Evolutionary conservation across 805 yeast species (phyloP).

Genomic region (Vanderwaltozyma polyspora): DNA sequence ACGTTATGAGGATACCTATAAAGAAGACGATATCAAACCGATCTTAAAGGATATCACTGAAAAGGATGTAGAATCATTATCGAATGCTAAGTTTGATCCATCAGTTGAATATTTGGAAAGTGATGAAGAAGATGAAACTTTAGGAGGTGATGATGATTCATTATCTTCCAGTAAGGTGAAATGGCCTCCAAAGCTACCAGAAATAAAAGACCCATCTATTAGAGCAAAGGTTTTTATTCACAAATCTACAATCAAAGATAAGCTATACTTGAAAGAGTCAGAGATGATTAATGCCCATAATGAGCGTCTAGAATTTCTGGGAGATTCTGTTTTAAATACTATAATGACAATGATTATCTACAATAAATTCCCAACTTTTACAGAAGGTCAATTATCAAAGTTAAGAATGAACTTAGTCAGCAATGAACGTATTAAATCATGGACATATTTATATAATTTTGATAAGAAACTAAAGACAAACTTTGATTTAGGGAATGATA

Average conservation of each 20-base stretch:
- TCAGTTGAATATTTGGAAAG: too few species aligned
- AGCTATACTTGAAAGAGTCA: conserved; percentile 40
- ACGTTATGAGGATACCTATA: conserved; percentile 27
- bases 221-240: conserved; percentile 70
- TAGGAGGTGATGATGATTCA: conserved; percentile 14
- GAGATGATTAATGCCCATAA: conserved; percentile 59
- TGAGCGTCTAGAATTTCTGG: conserved; percentile 82
- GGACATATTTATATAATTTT: conserved; percentile 60
- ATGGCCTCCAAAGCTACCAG: conserved; percentile 65
- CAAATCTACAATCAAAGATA: conserved; percentile 55
- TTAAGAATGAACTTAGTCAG: conserved; percentile 61
- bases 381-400: conserved; percentile 73
- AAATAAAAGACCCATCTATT: conserved; percentile 46
- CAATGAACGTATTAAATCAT: conserved; percentile 58
- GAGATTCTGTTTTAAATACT: conserved; percentile 73
- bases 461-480: conserved; percentile 43
- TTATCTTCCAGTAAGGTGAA: conserved; percentile 5
- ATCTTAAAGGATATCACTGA: conserved; percentile 10
- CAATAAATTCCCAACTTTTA: conserved; percentile 51
- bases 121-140: conserved; percentile 7
- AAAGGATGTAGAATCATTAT: conserved; percentile 11
- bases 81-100: conserved; percentile 5
- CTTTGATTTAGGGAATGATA: conserved; percentile 27
- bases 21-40: conserved; percentile 10
- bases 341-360: conserved; percentile 61